Percentiles rank a stretch among this genome's conserved stretches.
phyloP scores from a whole-genome alignment of 805 yeast species.

The Suhomyces tanzawaensis region DNA sequence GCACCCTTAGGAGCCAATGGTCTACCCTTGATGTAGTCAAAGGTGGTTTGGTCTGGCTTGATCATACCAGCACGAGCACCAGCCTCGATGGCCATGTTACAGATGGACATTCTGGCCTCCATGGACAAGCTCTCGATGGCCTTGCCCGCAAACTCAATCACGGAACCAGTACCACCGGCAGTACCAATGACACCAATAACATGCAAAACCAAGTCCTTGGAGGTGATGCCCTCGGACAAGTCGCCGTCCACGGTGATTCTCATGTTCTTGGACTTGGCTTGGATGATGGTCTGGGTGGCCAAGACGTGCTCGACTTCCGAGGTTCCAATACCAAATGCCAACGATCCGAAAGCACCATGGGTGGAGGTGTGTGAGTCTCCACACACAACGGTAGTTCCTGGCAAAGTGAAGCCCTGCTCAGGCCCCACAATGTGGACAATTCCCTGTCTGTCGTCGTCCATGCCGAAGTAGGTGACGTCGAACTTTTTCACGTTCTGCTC shows the following conservation, averaged over 20 bases:
- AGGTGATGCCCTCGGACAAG: conserved; percentile 84
- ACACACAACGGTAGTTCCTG: conserved; percentile 98
- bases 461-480: conserved; percentile 88
- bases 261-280: conserved; percentile 95
- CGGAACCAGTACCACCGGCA: conserved; percentile 98
- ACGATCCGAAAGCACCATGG: conserved; percentile 97
- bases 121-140: conserved; percentile 87
- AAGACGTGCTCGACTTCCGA: conserved; percentile 98
- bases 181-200: conserved; percentile 97
- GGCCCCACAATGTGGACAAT: conserved; percentile 99
- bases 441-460: conserved; percentile 94
- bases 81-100: conserved; percentile 98
- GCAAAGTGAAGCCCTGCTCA: conserved; percentile 97
- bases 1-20: conserved; percentile 93
- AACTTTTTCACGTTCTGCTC: conserved; percentile 91
- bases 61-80: conserved; percentile 99
- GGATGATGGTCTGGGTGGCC: conserved; percentile 95
- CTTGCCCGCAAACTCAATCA: conserved; percentile 94
- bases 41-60: conserved; percentile 88
- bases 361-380: conserved; percentile 99
- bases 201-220: conserved; percentile 91
- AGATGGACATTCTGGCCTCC: conserved; percentile 99
- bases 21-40: conserved; percentile 85
- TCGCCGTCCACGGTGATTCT: conserved; percentile 82
- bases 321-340: conserved; percentile 98